Evolutionary conservation across 257 asterid genomes (phyloP), one percentile per base, ranked within the genome.

Genomic region (Misopates orontium): DNA sequence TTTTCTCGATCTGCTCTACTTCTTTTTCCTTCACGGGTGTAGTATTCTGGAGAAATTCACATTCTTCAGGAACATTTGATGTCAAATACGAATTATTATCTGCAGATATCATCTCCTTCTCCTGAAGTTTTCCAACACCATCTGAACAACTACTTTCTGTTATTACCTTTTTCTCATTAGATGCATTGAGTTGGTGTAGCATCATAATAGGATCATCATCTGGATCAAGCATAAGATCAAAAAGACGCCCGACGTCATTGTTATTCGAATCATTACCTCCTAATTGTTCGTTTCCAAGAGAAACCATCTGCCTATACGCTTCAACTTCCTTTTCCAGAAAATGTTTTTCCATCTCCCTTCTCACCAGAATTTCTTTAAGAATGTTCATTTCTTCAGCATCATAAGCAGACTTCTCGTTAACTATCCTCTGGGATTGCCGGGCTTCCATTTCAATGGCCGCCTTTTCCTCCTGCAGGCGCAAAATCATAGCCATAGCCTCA

Each of bases 401-500:
- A 44, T 90, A 90, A 19, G 81, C 88, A 19, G 94, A 83, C 71
- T 90, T 90, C 58, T 85, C 99, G 72, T 94, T 97, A 16, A 85
- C 54, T 41, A 94, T 70, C 83, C 99, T 79, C 77, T 83, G 87
- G 69, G 83, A 86, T 64, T 94, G 99, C 60, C 95, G 82, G 64
- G 97, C 95, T 64, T 90, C 96, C 91, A 94, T 94, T 77, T 82
- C 89, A 68, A 90, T 75, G 59, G 80, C 77, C 8, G 95, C 94
- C 78, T 93, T 93, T 72, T 93, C 99, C 56, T 78, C 94, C 73
- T 90, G 97, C n/a, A 93, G 87, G 28, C 99, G 96, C 20, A 79
- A 82, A 73, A 93, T 93, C 99, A 93, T 93, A 54, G 97, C 96
- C 97, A 93, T 85, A 45, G 97, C 95, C 86, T 90, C 99, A 44